Percentiles rank a stretch among this genome's conserved stretches.
These are phyloP conservation scores for Puccinia hordei DNA, from an alignment of 1,284 basidiomycete genomes.

Conservation along the genomic window DNA sequence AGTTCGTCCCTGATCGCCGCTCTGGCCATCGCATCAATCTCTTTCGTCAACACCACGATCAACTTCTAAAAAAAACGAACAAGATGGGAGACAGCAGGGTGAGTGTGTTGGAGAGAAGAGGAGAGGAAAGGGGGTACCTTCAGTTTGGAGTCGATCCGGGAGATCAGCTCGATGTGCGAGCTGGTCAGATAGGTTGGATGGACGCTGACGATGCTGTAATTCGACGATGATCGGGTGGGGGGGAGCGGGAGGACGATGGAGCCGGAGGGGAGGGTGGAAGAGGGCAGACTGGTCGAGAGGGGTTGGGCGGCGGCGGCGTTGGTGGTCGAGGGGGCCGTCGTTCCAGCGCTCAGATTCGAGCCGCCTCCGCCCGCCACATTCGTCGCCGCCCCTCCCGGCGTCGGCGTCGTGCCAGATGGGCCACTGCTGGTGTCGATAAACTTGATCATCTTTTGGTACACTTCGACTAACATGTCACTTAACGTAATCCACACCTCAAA, in stretches of 20 bases:
- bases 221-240: constrained; percentile 35
- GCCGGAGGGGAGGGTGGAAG: neutral
- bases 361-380: neutral
- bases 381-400: constrained; percentile 50
- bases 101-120: neutral
- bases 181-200: constrained; percentile 56
- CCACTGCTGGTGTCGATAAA: constrained; percentile 65
- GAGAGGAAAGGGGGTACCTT: constrained; percentile 22
- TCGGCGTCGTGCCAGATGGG: constrained; percentile 57
- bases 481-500: constrained; percentile 80
- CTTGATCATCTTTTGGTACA: constrained; percentile 78
- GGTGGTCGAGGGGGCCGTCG: too few species aligned
- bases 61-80: constrained; percentile 68
- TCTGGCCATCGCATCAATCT: constrained; percentile 76
- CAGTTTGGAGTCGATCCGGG: constrained; percentile 7
- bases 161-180: constrained; percentile 12
- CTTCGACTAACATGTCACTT: constrained; percentile 79
- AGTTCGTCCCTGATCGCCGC: constrained; percentile 77
- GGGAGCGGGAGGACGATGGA: constrained; percentile 16
- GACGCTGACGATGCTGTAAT: constrained; percentile 23
- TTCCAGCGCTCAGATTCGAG: too few species aligned
- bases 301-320: neutral
- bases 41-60: constrained; percentile 71
- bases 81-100: constrained; percentile 34
- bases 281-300: constrained; percentile 43